These are phyloP conservation scores for Chloranthus sessilifolius DNA, from an alignment of 164 flowering plant species.

Conservation along the genomic window DNA sequence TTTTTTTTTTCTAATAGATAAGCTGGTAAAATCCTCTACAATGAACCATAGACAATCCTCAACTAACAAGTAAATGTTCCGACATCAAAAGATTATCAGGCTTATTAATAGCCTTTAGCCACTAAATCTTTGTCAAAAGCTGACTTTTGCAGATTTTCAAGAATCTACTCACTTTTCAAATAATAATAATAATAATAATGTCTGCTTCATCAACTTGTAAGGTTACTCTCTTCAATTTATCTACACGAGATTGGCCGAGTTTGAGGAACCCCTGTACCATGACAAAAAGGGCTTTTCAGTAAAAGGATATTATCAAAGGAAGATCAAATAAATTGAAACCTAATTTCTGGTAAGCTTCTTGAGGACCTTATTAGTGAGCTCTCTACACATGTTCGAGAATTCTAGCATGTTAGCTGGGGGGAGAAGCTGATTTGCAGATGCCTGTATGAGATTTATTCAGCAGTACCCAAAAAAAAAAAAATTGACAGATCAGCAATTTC, in stretches of 20 bases:
- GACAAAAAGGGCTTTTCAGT: slow-evolving; percentile 2
- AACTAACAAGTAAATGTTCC: too few relatives aligned
- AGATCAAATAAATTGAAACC: too few relatives aligned
- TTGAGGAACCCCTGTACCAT: slow-evolving; percentile 78
- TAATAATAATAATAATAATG: slow-evolving; percentile 58
- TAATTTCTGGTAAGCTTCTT: too few relatives aligned
- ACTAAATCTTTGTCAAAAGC: too few relatives aligned
- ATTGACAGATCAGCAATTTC: too few relatives aligned
- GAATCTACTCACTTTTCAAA: too few relatives aligned
- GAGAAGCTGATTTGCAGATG: slow-evolving; percentile 58
- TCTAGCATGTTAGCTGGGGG: slow-evolving; percentile 68
- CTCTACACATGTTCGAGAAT: slow-evolving; percentile 71
- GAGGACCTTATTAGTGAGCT: slow-evolving; percentile 80
- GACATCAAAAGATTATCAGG: too few relatives aligned
- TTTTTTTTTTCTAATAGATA: too few relatives aligned
- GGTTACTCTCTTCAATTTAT: slow-evolving; percentile 56
- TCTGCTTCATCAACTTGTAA: slow-evolving; percentile 77
- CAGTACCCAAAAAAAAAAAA: slow-evolving; percentile 35
- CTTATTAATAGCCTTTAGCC: too few relatives aligned
- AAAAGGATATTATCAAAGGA: neutral
- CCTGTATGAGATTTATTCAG: slow-evolving; percentile 65
- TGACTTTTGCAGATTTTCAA: too few relatives aligned
- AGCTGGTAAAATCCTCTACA: too few relatives aligned
- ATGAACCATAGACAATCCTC: too few relatives aligned
- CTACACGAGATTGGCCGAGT: slow-evolving; percentile 65